phyloP scores from a whole-genome alignment of 2,329 filamentous ascomycete genomes.

The Phyllosticta citrichinensis region DNA sequence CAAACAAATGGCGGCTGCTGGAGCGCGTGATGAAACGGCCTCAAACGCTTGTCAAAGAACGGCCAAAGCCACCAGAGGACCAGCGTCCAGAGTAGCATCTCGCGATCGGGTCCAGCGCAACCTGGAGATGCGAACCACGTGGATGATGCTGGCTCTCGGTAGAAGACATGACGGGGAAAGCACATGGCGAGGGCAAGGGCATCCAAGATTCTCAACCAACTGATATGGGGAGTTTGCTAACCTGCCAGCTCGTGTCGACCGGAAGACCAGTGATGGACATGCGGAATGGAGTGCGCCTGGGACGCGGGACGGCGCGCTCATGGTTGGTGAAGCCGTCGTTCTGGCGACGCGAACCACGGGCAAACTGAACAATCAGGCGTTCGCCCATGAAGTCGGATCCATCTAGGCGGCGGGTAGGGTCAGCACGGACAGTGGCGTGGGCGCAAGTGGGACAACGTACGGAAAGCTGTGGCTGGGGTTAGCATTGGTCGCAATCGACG shows the following conservation, averaged over 20 bases:
- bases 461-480: slow-evolving; percentile 38
- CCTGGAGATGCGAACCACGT: slow-evolving; percentile 2
- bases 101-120: slow-evolving; percentile 7
- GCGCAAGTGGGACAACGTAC: slow-evolving; percentile 33
- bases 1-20: slow-evolving; percentile 3
- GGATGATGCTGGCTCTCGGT: slow-evolving; percentile 7
- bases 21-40: slow-evolving; percentile 1
- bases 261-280: slow-evolving; percentile 98
- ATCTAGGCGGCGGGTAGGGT: slow-evolving; percentile 45
- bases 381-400: slow-evolving; percentile 97
- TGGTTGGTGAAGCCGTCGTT: slow-evolving; percentile 53
- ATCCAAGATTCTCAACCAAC: slow-evolving; percentile 31
- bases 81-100: slow-evolving; percentile 9
- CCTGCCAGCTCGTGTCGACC: slow-evolving; percentile 99
- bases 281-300: slow-evolving; percentile 85
- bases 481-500: slow-evolving; percentile 15
- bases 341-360: slow-evolving; percentile 69
- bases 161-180: slow-evolving; percentile 5
- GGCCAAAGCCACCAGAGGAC: not conserved
- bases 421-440: slow-evolving; percentile 3
- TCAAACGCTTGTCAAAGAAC: not conserved
- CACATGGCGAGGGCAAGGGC: slow-evolving; percentile 6
- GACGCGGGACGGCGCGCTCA: slow-evolving; percentile 63
- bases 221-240: slow-evolving; percentile 57
- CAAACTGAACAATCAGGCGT: slow-evolving; percentile 95